Base-by-base conservation (phyloP, 306 rosid species). In the Pyrus communis region DNA sequence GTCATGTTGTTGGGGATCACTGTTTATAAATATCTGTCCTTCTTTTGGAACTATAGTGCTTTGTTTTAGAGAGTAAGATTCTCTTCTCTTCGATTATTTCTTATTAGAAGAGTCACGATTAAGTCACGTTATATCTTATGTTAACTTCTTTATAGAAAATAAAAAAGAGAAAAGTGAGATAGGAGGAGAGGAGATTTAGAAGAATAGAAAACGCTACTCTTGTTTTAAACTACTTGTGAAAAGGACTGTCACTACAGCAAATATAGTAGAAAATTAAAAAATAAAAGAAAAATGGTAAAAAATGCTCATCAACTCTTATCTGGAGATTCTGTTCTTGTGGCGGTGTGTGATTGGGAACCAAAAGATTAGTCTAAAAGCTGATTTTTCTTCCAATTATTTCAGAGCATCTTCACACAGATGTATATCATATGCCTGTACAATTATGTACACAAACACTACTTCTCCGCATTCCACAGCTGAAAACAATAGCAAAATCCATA, bases 261-360 rank as follows among this genome's bases (percentile, higher is more conserved):
- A 51, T 75, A 57, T 40, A 28, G 72, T 30, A 59, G 38, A 79
- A 43, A 1, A 15, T 35, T 35, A 0, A 38, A 46, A 69, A 31
- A 67, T 22, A 77, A 74, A 9, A 10, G 28, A 79, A 75, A 81
- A 73, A 25, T 74, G 97, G 96, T 92, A 91, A 88, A 92, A 84
- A 74, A 87, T 82, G 84, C 77, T 75, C 88, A 87, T 86, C 89
- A 86, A 84, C 87, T 89, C 86, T 85, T 81, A 83, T 89, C 85
- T 89, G 82, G 83, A 92, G 97, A 95, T 92, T 95, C 96, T 89
- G 86, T 85, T 90, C 82, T 11, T 87, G 96, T 90, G 96, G 92
- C 85, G 89, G 86, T 85, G 84, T 81, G 88, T 78, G 89, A 86
- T 78, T 71, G 85, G 84, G 86, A 87, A 80, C 91, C 80, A 86